These are phyloP conservation scores for Penicillium rolfsii DNA, from an alignment of 2,329 filamentous ascomycete genomes.

Conservation along the genomic window DNA sequence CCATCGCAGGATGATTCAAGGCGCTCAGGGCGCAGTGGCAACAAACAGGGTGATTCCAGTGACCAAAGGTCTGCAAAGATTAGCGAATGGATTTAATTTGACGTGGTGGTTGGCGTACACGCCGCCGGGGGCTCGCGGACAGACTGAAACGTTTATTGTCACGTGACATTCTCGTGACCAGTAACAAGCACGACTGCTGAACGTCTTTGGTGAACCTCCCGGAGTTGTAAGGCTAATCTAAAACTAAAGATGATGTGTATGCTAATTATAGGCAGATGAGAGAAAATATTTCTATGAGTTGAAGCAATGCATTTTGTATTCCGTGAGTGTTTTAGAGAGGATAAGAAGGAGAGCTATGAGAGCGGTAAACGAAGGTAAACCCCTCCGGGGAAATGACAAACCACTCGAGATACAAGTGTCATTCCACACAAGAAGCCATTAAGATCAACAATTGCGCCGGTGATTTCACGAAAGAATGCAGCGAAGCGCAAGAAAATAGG, in stretches of 20 bases:
- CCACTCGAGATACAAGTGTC: slow-evolving; percentile 37
- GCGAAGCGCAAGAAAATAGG: slow-evolving; percentile 23
- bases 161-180: slow-evolving; percentile 11
- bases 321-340: slow-evolving; percentile 23
- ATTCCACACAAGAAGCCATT: slow-evolving; percentile 39
- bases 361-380: slow-evolving; percentile 33
- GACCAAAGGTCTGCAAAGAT: neutral
- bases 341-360: slow-evolving; percentile 30
- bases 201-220: too few species aligned
- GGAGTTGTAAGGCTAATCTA: neutral
- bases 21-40: slow-evolving; percentile 16
- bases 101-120: slow-evolving; percentile 1
- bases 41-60: slow-evolving; percentile 1
- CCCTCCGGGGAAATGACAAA: slow-evolving; percentile 32
- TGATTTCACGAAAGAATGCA: slow-evolving; percentile 32
- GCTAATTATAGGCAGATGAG: neutral
- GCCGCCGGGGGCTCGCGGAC: slow-evolving; percentile 9
- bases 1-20: slow-evolving; percentile 49
- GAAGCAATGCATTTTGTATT: slow-evolving; percentile 36
- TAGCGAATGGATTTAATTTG: slow-evolving; percentile 2
- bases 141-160: slow-evolving; percentile 1
- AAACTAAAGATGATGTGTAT: neutral
- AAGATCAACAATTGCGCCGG: slow-evolving; percentile 35
- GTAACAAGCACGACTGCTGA: neutral
- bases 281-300: neutral